phyloP scores from a whole-genome alignment of 2,329 filamentous ascomycete species.

The Monosporascus sp. region DNA sequence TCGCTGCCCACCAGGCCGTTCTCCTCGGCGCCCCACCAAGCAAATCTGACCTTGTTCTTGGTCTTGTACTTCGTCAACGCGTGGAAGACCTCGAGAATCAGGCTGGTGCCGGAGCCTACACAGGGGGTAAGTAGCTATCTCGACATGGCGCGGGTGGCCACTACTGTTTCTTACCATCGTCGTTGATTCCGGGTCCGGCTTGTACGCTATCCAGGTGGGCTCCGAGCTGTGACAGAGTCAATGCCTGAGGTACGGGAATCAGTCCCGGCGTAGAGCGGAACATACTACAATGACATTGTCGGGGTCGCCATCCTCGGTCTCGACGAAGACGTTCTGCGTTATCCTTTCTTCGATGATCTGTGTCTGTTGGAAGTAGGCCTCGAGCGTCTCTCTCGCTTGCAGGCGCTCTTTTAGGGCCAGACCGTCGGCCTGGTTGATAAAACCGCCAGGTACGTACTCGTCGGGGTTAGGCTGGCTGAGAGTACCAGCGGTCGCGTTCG shows the following conservation, averaged over 20 bases:
- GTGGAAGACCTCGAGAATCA: slow-evolving; percentile 24
- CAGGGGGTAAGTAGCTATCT: background rate
- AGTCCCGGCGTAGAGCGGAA: background rate
- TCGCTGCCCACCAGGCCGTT: slow-evolving; percentile 26
- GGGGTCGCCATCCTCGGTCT: slow-evolving; percentile 28
- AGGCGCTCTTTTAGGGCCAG: slow-evolving; percentile 29
- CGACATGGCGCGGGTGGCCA: too few species aligned
- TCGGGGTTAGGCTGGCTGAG: slow-evolving; percentile 31
- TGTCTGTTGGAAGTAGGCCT: slow-evolving; percentile 38
- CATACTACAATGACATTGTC: slow-evolving; percentile 19
- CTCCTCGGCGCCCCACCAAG: slow-evolving; percentile 29
- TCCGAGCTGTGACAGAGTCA: slow-evolving; percentile 12
- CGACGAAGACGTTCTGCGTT: slow-evolving; percentile 18
- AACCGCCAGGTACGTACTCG: slow-evolving; percentile 31
- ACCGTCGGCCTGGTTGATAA: slow-evolving; percentile 39
- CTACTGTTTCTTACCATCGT: slow-evolving; percentile 13
- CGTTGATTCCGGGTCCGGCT: slow-evolving; percentile 28
- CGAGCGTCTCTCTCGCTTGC: slow-evolving; percentile 32
- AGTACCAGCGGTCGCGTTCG: slow-evolving; percentile 33
- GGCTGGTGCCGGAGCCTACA: slow-evolving; percentile 20
- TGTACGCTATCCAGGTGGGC: slow-evolving; percentile 28
- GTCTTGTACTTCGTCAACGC: slow-evolving; percentile 18
- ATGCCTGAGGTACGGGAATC: background rate
- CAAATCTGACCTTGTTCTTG: slow-evolving; percentile 27
- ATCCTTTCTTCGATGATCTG: slow-evolving; percentile 25